Conservation (phyloP, 2,329 filamentous ascomycete species). For the Mollisiaceae sp. region DNA sequence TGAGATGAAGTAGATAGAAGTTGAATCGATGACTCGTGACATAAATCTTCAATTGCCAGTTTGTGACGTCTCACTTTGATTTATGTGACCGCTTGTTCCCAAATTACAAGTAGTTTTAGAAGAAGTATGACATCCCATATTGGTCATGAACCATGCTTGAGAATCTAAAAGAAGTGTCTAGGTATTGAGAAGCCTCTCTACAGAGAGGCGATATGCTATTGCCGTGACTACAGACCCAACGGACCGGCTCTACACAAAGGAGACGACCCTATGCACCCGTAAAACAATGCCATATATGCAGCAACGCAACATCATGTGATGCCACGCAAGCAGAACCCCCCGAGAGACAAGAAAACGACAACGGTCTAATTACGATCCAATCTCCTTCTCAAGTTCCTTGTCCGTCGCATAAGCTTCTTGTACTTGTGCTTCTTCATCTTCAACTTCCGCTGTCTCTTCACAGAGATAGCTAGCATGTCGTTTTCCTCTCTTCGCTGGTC, state of each 20-base stretch:
- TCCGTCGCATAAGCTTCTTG: constrained; percentile 97
- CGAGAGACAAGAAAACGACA: not conserved
- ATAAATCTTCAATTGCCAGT: not conserved
- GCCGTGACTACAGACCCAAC: constrained; percentile 1
- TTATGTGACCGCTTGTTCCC: too few relatives aligned
- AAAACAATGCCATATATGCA: constrained; percentile 7
- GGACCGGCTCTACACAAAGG: constrained; percentile 6
- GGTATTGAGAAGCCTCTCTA: constrained; percentile 9
- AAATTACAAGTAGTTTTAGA: too few relatives aligned
- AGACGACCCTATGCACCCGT: constrained; percentile 6
- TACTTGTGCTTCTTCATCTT: constrained; percentile 99
- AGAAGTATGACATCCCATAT: too few relatives aligned
- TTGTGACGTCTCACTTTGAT: too few relatives aligned
- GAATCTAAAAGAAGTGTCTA: constrained; percentile 5
- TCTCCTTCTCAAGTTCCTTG: constrained; percentile 84
- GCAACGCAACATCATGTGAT: constrained; percentile 1
- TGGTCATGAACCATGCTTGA: not conserved
- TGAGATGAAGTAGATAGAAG: constrained; percentile 18
- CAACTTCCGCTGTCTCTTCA: constrained; percentile 88
- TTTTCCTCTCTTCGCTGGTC: constrained; percentile 54
- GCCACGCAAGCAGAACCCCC: not conserved
- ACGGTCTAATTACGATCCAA: constrained; percentile 44
- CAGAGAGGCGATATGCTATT: constrained; percentile 9
- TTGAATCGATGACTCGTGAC: constrained; percentile 10
- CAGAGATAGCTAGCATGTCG: constrained; percentile 82